phyloP scores from a whole-genome alignment of 306 rosid genomes.

The Vigna angularis region DNA sequence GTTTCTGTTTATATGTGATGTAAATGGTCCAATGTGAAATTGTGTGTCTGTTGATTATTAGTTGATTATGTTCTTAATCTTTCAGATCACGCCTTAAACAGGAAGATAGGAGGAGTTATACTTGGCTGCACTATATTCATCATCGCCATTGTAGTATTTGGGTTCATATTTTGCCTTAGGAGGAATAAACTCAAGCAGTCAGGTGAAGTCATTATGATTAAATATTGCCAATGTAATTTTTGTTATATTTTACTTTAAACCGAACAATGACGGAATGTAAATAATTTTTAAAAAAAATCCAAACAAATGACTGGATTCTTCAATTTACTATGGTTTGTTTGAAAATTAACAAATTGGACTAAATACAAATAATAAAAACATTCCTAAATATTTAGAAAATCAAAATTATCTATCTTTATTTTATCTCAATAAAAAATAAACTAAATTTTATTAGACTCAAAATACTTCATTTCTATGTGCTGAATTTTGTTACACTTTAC shows the following conservation, averaged over 20 bases:
- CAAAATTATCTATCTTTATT: too few species aligned
- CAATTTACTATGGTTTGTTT: too few species aligned
- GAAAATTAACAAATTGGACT: accelerated
- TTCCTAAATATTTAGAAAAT: too few species aligned
- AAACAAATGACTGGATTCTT: too few species aligned
- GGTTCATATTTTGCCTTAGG: constrained; percentile 11
- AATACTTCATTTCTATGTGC: background rate
- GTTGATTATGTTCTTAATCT: constrained; percentile 2
- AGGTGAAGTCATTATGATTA: constrained; percentile 25
- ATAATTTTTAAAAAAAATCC: too few species aligned
- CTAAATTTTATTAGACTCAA: too few species aligned
- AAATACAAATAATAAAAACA: too few species aligned
- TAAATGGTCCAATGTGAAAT: background rate
- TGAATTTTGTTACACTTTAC: background rate
- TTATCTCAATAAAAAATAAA: too few species aligned
- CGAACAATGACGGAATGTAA: background rate
- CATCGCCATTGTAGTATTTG: background rate
- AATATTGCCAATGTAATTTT: background rate
- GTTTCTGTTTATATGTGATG: background rate
- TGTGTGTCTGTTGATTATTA: background rate
- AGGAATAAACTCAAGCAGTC: constrained; percentile 20
- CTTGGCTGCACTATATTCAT: constrained; percentile 17
- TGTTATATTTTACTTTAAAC: background rate
- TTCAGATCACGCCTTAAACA: constrained; percentile 4
- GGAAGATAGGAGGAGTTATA: constrained; percentile 32